Base-by-base conservation (phyloP, 2,329 filamentous ascomycete species). In the Alternaria consortialis region DNA sequence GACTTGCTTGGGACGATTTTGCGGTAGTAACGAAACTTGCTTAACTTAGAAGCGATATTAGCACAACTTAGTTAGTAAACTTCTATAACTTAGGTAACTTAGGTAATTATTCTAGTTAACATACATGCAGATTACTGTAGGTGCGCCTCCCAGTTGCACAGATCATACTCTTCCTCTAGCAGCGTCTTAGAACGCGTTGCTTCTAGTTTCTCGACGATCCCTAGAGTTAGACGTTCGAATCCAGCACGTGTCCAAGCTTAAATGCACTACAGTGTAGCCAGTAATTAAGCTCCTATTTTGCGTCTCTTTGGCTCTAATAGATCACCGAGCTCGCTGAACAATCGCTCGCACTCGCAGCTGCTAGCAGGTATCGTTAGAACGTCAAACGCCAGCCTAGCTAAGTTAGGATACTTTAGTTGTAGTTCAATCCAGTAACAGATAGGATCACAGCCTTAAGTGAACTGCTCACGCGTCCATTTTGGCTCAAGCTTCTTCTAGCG, bases 401-500 rank as follows among this genome's bases (percentile, higher is more conserved):
- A 39, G 23, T 55, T n/a, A 7, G 53, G 53, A 20, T 55, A 55
- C 23, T 55, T 55, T 29, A 32, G 29, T 9, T 25, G 31, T 39
- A 55, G 23, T 44, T 15, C 15, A 36, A 54, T 46, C 52, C 39
- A 54, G 39, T 54, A 54, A 32, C 27, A 6, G 39, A 44, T 46
- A 54, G 52, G 39, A 46, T 54, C 31, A 54, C 52, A 32, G n/a
- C 31, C 52, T 44, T 54, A 27, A 34, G 4, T 36, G 25, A 36
- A 44, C 52, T 54, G 52, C 42, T 34, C 17, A 27, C 52, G 50
- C 50, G 36, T 54, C 52, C 52, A 54, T n/a, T 44, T 46, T 34
- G 40, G 52, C 52, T 54, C 52, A 44, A 44, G 42, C 42, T 46
- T 54, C 39, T 46, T 44, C 52, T n/a, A 54, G 40, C 40, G 53